These are phyloP conservation scores for Phytophthora uliginosa DNA, from an alignment of 352 stramenopile species.

Conservation along the genomic window DNA sequence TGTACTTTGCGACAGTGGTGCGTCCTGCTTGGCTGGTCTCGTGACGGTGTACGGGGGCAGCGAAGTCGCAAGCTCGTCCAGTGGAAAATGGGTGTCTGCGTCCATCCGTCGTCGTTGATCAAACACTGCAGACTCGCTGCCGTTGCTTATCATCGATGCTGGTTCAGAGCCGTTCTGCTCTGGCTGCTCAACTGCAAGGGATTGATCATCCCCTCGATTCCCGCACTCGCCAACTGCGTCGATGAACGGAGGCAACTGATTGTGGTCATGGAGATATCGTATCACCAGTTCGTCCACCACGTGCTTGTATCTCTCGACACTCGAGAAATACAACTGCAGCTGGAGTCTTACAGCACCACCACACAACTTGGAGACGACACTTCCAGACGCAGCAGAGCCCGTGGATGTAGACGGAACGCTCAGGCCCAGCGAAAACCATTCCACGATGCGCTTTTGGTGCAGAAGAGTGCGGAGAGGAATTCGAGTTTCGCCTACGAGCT, in stretches of 20 bases:
- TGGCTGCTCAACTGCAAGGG: slow-evolving; percentile 37
- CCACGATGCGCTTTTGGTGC: slow-evolving; percentile 70
- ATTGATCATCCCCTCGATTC: slow-evolving; percentile 20
- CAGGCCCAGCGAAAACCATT: slow-evolving; percentile 68
- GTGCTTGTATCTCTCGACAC: slow-evolving; percentile 67
- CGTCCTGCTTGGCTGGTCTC: slow-evolving; percentile 6
- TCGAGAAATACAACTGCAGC: slow-evolving; percentile 72
- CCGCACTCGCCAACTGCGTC: slow-evolving; percentile 40
- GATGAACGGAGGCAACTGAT: slow-evolving; percentile 69
- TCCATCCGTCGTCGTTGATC: slow-evolving; percentile 22
- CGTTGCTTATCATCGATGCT: slow-evolving; percentile 11
- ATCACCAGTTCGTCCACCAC: slow-evolving; percentile 68
- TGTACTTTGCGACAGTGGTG: neutral
- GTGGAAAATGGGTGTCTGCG: slow-evolving; percentile 31
- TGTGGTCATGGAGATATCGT: slow-evolving; percentile 64
- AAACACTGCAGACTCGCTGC: slow-evolving; percentile 15
- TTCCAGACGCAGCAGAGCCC: slow-evolving; percentile 4
- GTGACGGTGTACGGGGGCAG: slow-evolving; percentile 22
- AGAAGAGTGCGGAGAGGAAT: slow-evolving; percentile 70
- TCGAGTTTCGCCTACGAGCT: slow-evolving; percentile 73
- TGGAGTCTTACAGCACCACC: slow-evolving; percentile 64
- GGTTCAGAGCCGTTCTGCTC: slow-evolving; percentile 38
- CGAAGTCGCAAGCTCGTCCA: slow-evolving; percentile 39
- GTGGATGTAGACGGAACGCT: slow-evolving; percentile 27
- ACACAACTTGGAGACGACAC: slow-evolving; percentile 37